A percentile compares a stretch with the other conserved stretches of the same genome.
Evolutionary conservation across 176 grass and related monocot species (phyloP).

Genomic region (Tuctoria greenei): DNA sequence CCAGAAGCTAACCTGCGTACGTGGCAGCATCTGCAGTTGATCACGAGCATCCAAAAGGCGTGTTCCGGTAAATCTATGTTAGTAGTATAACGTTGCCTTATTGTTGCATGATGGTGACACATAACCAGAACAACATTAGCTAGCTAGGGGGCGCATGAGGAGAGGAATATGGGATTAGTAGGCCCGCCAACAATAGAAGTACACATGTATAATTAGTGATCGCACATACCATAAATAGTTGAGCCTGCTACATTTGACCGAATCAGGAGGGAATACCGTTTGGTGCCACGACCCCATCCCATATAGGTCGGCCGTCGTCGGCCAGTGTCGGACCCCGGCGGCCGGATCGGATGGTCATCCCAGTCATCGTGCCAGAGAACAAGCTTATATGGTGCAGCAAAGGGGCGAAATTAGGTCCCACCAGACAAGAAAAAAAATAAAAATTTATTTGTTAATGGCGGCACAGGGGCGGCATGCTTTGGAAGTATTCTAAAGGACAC

Average conservation of each 20-base stretch:
- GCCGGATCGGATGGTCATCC: neutral
- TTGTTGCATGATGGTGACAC: neutral
- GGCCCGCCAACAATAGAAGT: neutral
- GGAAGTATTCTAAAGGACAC: neutral
- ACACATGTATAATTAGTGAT: neutral
- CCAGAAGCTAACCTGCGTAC: neutral
- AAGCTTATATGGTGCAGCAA: neutral
- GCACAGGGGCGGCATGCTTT: neutral
- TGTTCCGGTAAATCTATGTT: no score
- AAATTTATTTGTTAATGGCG: neutral
- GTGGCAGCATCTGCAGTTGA: neutral
- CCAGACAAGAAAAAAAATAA: neutral
- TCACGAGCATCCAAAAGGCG: neutral
- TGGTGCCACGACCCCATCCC: neutral
- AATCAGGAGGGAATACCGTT: neutral
- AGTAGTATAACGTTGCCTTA: neutral
- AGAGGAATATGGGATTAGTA: neutral
- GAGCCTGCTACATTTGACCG: neutral
- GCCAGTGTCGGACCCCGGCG: neutral
- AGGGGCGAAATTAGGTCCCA: neutral
- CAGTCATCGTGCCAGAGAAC: neutral
- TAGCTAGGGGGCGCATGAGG: neutral
- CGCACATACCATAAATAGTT: neutral
- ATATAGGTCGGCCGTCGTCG: neutral
- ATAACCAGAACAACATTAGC: conserved; percentile 10